These are phyloP conservation scores for Calocera viscosa DNA, from an alignment of 768 basidiomycete genomes.

Conservation along the genomic window DNA sequence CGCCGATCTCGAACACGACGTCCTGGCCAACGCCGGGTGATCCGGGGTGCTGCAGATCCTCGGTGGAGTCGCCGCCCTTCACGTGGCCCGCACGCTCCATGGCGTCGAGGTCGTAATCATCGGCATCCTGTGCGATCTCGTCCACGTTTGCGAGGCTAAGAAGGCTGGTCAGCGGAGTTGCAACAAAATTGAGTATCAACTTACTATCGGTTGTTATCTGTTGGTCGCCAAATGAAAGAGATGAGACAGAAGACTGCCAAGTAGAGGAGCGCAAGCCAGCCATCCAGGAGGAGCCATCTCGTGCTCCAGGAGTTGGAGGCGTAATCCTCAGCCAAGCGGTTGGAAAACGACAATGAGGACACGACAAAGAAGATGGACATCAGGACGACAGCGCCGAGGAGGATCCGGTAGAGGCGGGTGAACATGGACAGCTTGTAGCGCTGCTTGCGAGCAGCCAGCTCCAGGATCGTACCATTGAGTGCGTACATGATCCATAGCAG, in stretches of 20 bases:
- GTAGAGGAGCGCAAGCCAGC: constrained; percentile 84
- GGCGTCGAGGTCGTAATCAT: constrained; percentile 79
- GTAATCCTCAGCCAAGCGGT: constrained; percentile 86
- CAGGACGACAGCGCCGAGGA: constrained; percentile 66
- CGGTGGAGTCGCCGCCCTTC: constrained; percentile 21
- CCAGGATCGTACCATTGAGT: constrained; percentile 78
- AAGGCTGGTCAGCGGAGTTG: constrained; percentile 26
- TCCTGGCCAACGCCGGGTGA: constrained; percentile 43
- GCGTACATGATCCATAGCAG: constrained; percentile 91
- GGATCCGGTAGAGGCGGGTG: constrained; percentile 68
- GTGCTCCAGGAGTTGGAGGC: constrained; percentile 79
- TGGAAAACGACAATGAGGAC: constrained; percentile 81
- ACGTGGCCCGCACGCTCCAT: constrained; percentile 41
- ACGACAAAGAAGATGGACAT: constrained; percentile 86
- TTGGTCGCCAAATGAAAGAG: constrained; percentile 87
- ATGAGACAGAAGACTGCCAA: constrained; percentile 67
- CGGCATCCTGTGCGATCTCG: constrained; percentile 89
- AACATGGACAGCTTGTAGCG: constrained; percentile 83
- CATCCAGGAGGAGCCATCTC: constrained; percentile 95
- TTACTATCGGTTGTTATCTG: constrained; percentile 76
- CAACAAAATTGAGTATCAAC: constrained; percentile 25
- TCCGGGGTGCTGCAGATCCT: neutral
- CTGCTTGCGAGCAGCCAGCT: constrained; percentile 76
- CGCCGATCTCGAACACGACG: constrained; percentile 85
- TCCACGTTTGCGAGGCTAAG: constrained; percentile 86